A percentile compares a stretch with the other conserved stretches of the same genome.
phyloP scores from a whole-genome alignment of 106 monocot species.

The Cymbidium sinense region DNA sequence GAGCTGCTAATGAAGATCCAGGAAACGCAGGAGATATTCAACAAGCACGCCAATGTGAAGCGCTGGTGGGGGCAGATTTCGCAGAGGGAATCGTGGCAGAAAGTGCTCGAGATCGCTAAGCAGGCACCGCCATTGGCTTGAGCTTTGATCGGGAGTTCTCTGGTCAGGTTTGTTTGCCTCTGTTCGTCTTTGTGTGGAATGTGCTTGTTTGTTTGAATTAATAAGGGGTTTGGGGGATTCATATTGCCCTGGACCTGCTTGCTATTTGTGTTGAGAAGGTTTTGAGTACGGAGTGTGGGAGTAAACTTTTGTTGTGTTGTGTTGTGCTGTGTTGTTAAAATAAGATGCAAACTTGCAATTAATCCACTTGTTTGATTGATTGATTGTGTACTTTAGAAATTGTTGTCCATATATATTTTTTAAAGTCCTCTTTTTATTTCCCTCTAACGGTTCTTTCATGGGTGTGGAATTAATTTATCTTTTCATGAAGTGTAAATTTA shows the following conservation, averaged over 20 bases:
- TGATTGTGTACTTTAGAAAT: neutral
- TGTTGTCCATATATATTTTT: neutral
- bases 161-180: neutral
- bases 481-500: too few relatives aligned
- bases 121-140: constrained; percentile 17
- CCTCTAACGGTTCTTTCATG: too few relatives aligned
- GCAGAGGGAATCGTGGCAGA: constrained; percentile 48
- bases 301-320: too few relatives aligned
- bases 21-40: constrained; percentile 16
- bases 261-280: neutral
- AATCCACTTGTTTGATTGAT: neutral
- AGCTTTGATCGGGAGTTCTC: neutral
- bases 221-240: neutral
- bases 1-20: constrained; percentile 27
- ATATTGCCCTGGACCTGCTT: neutral
- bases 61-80: constrained; percentile 63
- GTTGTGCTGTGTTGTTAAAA: too few relatives aligned
- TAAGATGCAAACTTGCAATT: too few relatives aligned
- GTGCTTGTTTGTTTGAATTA: neutral
- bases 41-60: constrained; percentile 27
- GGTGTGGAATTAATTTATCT: too few relatives aligned
- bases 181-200: neutral
- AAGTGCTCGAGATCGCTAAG: constrained; percentile 32
- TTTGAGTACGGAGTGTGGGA: neutral
- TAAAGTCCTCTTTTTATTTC: too few relatives aligned